These are phyloP conservation scores for Mycena vitilis DNA, from an alignment of 768 basidiomycete species.

Conservation along the genomic window DNA sequence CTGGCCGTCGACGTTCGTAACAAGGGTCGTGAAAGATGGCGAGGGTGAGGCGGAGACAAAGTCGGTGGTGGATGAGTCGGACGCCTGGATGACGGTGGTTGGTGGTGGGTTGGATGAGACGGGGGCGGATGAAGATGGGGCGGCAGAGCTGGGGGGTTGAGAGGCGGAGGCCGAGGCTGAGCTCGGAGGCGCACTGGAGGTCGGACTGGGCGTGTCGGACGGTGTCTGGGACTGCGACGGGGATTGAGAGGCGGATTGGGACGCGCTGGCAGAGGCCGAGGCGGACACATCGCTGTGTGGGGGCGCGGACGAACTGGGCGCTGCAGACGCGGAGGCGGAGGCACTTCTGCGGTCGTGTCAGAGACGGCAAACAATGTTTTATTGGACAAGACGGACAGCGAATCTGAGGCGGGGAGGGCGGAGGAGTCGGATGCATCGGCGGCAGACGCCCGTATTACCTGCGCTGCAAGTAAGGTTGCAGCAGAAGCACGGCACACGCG, in stretches of 20 bases:
- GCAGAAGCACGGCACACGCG: not conserved
- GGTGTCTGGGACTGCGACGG: not conserved
- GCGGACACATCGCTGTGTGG: not conserved
- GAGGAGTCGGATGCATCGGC: not conserved
- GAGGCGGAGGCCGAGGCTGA: not conserved
- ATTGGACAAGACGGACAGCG: slow-evolving; percentile 4
- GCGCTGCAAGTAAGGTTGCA: not conserved
- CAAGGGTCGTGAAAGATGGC: slow-evolving; percentile 32
- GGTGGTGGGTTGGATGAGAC: not conserved
- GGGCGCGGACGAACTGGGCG: not conserved
- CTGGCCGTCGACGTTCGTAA: slow-evolving; percentile 26
- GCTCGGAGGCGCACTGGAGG: slow-evolving; percentile 9
- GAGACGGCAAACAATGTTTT: not conserved
- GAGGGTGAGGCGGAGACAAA: not conserved
- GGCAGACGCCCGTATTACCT: slow-evolving; percentile 4
- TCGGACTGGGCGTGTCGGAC: slow-evolving; percentile 3
- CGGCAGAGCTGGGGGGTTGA: slow-evolving; percentile 12
- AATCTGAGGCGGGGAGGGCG: not conserved
- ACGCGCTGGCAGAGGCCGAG: not conserved
- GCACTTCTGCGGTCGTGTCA: not conserved
- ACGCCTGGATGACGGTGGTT: not conserved
- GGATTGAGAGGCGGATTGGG: not conserved
- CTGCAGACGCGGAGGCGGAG: not conserved
- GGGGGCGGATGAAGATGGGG: slow-evolving; percentile 5
- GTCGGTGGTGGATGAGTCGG: not conserved